These are phyloP conservation scores for Ogataea paradorogensis DNA, from an alignment of 805 yeast genomes.

Conservation along the genomic window DNA sequence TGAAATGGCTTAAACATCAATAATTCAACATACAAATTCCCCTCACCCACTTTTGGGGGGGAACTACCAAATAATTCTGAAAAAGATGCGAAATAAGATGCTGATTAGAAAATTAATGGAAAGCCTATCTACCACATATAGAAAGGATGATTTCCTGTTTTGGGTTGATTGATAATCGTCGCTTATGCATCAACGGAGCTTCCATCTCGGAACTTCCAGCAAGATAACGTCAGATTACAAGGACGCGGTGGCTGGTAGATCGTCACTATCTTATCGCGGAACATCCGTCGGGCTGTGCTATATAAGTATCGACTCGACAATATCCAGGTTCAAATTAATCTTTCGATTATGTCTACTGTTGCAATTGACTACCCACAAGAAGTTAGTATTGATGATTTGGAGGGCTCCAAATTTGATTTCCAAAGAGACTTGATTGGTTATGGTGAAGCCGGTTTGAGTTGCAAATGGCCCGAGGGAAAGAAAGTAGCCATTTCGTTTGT, in stretches of 20 bases:
- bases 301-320: background rate
- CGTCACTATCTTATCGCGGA: constrained; percentile 1
- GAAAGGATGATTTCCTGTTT: background rate
- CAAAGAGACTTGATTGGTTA: constrained; percentile 24
- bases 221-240: background rate
- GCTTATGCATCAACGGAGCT: background rate
- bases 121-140: too few species aligned
- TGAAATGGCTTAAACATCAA: background rate
- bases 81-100: background rate
- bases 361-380: constrained; percentile 15
- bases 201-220: background rate
- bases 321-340: background rate
- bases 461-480: constrained; percentile 27
- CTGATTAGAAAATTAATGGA: background rate
- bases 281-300: constrained; percentile 3
- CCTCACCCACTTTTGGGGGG: background rate
- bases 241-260: background rate
- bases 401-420: constrained; percentile 18
- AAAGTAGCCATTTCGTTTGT: constrained; percentile 28
- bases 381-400: constrained; percentile 13
- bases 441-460: constrained; percentile 27
- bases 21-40: background rate
- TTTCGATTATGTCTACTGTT: constrained; percentile 5
- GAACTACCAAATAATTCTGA: background rate
- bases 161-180: background rate